Evolutionary conservation across 2,329 filamentous ascomycete species (phyloP), one percentile per base, ranked within the genome.

Genomic region (Aspergillus sp.): DNA sequence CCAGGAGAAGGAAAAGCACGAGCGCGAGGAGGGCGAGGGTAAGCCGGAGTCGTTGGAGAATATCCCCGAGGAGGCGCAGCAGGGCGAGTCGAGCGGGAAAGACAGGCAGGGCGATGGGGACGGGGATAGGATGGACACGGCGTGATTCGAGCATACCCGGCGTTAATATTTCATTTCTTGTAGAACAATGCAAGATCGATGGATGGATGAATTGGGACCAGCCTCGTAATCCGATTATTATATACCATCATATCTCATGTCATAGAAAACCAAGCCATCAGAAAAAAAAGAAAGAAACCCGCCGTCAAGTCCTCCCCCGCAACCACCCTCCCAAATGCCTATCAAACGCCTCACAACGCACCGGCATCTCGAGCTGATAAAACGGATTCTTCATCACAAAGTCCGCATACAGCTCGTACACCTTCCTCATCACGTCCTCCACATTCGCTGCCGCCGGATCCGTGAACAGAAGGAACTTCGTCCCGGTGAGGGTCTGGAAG

Each of bases 351-450:
- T 96, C 91, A 63, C 91, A 94, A 40, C 91, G 73, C 33, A 98
- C 78, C 5, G 91, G 91, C 88, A 96, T 98, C 66, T 98, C 91
- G 36, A 94, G 71, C 53, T 91, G 88, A 64, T 96, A 96, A 56
- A 98, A 98, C 1, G 91, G 91, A 60, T 98, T 98, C 71, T 96
- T 98, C 86, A 95, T 96, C 47, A 98, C 91, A 58, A 85, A 96
- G 61, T 98, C 91, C 31, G 85, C 75, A 66, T 96, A 98, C 32
- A 96, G 66, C 58, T 96, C 91, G 59, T 98, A 96, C 49, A 95
- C 80, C 58, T 78, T 82, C 55, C 78, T 74, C 47, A 94, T 79
- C 27, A 89, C 81, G 8, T 76, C 71, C 49, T 96, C 91, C 24
- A 93, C 80, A 52, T 93, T 93, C 15, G 45, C 75, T 66, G 93